Evolutionary conservation across 441 rosid genomes (phyloP), one percentile per base, ranked within the genome.

Genomic region (Pelargonium australe): DNA sequence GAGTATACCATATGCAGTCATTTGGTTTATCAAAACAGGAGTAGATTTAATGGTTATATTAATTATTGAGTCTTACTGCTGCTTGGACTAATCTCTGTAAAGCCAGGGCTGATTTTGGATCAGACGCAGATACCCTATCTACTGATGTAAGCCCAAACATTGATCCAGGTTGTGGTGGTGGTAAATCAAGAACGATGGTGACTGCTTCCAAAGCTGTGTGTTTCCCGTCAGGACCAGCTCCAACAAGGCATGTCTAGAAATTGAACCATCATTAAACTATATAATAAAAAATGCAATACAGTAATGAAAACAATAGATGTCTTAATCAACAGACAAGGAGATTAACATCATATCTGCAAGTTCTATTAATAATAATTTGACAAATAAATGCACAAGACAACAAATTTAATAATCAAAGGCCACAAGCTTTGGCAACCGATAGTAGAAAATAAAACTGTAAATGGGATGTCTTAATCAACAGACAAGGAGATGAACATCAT

Each of bases 121-220:
- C 99, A 70, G 96, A 95, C 40, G 94, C 99, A 75, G 89, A 88
- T 68, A 95, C 97, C 77, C 87, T 83, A 77, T 95, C 98, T 12
- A 95, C 92, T 47, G 98, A 89, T 53, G 97, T 83, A 70, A 91
- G 78, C 66, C 96, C 96, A 19, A 84, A 81, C 97, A 91, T 91
- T 67, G 99, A 89, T 78, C 98, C 98, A 55, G 97, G 99, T 72
- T 95, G 99, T 41, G 98, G 99, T 63, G 98, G 99, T 43, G 99
- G 98, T 73, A 92, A 81, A 83, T 95, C 99, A 71, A 95, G 99
- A 73, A 95, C 99, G 68, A 95, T 83, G n/a, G 99, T 95, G 69
- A 95, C 99, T 71, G 99, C 99, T 88, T 95, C 99, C 87, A 95
- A 73, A 64, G 99, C 98, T 17, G 97, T 92, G 84, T 92, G 98